Base-by-base conservation (phyloP, 2,329 filamentous ascomycete species). In the Lecanicillium sp. region DNA sequence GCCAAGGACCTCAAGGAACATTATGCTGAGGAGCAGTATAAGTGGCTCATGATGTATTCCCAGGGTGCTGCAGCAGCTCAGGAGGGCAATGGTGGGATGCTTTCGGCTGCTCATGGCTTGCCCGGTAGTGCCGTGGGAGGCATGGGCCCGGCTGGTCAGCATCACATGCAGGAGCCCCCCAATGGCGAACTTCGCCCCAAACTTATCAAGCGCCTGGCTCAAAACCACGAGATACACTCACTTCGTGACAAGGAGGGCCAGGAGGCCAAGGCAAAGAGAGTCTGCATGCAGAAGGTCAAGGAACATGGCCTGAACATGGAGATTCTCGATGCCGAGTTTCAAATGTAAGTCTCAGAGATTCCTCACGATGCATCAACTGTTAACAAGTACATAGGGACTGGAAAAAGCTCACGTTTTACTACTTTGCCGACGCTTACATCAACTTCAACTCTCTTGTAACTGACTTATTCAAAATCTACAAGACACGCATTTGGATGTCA, bases 401-500 rank as follows among this genome's bases (percentile, higher is more conserved):
- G 83, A 95, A 97, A 70, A 98, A 98, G 66, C 73, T 98, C 48
- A 98, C 94, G 0, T 97, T 97, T 68, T 98, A 96, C 72, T 98
- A 97, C 69, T 98, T 96, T 64, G 91, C 93, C 46, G 90, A 96
- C 62, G 83, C 89, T 1, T 98, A 98, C 65, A 95, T 98, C 74
- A 97, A 97, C 70, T 98, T 98, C 77, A 98, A 98, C 65, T 88
- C 89, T 2, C 80, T 98, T 14, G 93, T 98, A 45, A 95, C 90
- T 0, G 93, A 98, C 63, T 76, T 98, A 11, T 98, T 97, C 78
- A 97, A 97, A 69, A 91, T 97, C 53, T 98, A 97, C 77, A 98
- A 98, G 73, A 95, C 91, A 19, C 83, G 94, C 58, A 98, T 98
- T 60, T 98, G 93, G 93, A 95, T 98, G 88, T 97, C 91, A 4